A percentile compares a stretch with the other conserved stretches of the same genome.
Evolutionary conservation across 495 filamentous ascomycete genomes (phyloP).

Genomic region (Penicillium flavigenum): DNA sequence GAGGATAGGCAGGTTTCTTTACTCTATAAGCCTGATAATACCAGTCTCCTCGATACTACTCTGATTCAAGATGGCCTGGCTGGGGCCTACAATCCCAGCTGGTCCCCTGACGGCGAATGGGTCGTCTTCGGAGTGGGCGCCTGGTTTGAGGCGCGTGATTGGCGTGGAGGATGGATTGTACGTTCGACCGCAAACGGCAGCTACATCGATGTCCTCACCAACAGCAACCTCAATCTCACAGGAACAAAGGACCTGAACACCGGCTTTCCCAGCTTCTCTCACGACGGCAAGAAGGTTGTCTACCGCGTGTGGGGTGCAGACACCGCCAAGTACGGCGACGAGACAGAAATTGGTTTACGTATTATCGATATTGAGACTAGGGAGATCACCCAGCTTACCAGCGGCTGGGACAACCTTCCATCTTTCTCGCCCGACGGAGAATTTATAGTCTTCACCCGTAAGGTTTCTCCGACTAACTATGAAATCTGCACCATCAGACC

Average conservation of each 20-base stretch:
- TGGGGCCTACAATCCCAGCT: slow-evolving; percentile 31
- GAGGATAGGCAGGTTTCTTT: slow-evolving; percentile 12
- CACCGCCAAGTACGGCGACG: slow-evolving; percentile 10
- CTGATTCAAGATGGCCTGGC: slow-evolving; percentile 16
- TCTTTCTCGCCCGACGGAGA: slow-evolving; percentile 33
- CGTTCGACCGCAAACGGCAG: slow-evolving; percentile 27
- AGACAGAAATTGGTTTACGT: slow-evolving; percentile 28
- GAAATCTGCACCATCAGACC: slow-evolving; percentile 40
- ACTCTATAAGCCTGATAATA: slow-evolving; percentile 17
- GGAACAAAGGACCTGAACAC: slow-evolving; percentile 23
- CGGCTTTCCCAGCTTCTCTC: slow-evolving; percentile 33
- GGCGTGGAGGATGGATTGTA: slow-evolving; percentile 25
- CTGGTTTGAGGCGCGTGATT: slow-evolving; percentile 32
- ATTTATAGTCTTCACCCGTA: slow-evolving; percentile 34
- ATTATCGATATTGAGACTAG: slow-evolving; percentile 29
- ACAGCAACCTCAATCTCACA: slow-evolving; percentile 14
- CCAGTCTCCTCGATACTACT: slow-evolving; percentile 9
- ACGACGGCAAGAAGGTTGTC: slow-evolving; percentile 31
- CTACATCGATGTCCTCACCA: slow-evolving; percentile 24
- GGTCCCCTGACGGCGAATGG: slow-evolving; percentile 33
- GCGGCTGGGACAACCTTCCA: slow-evolving; percentile 34
- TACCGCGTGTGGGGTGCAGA: slow-evolving; percentile 34
- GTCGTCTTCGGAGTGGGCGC: slow-evolving; percentile 33
- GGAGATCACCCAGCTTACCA: slow-evolving; percentile 27
- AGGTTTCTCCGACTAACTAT: slow-evolving; percentile 30